These are phyloP conservation scores for Cercospora citrullina DNA, from an alignment of 2,329 filamentous ascomycete genomes.

Conservation along the genomic window DNA sequence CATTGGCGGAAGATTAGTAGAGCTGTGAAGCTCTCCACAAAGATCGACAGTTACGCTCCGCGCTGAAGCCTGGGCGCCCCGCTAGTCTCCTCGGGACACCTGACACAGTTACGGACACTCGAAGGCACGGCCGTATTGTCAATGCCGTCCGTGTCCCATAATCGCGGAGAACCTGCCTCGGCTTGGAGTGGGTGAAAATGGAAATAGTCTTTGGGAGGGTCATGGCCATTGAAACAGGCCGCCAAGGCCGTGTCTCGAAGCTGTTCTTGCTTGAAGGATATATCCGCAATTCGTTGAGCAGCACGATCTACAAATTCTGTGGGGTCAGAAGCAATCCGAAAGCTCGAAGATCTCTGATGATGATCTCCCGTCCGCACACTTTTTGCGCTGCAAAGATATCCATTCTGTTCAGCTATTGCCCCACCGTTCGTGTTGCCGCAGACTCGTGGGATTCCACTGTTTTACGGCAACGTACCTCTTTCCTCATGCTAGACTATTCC, in stretches of 20 bases:
- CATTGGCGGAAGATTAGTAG: constrained; percentile 8
- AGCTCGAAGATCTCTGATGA: background rate
- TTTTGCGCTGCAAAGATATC: background rate
- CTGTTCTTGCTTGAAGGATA: background rate
- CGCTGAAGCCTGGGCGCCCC: background rate
- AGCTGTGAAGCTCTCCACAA: background rate
- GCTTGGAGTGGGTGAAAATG: background rate
- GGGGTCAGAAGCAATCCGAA: background rate
- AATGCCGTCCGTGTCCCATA: background rate
- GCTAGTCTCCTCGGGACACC: background rate
- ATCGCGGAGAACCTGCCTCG: background rate
- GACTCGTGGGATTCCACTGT: background rate
- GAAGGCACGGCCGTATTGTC: background rate
- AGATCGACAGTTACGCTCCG: constrained; percentile 4
- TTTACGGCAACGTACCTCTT: background rate
- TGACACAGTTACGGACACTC: background rate
- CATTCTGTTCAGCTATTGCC: background rate
- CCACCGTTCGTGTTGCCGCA: background rate
- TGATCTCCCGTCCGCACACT: background rate
- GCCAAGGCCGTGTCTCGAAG: background rate
- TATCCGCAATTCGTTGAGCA: background rate
- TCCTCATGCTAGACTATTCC: background rate
- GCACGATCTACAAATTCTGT: background rate
- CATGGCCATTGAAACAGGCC: background rate
- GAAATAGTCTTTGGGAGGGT: background rate